Conservation (phyloP, 768 basidiomycete genomes). For the Tylopilus sp. region DNA sequence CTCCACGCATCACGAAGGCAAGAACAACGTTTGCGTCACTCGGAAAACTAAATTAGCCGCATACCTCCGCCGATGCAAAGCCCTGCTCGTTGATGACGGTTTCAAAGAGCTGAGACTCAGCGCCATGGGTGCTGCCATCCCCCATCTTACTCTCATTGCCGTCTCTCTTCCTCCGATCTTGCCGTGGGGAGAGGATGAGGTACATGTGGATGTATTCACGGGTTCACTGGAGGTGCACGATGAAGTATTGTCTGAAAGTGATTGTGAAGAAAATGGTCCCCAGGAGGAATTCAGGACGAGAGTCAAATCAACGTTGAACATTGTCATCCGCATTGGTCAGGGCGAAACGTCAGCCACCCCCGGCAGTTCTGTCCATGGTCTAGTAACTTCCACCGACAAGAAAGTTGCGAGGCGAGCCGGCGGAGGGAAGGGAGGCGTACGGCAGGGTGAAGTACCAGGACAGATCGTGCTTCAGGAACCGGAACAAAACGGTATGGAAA, state of each 20-base stretch:
- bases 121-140: slow-evolving; percentile 90
- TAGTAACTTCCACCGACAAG: slow-evolving; percentile 1
- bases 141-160: slow-evolving; percentile 66
- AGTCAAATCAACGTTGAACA: slow-evolving; percentile 64
- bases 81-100: slow-evolving; percentile 69
- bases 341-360: slow-evolving; percentile 40
- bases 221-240: slow-evolving; percentile 74
- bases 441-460: slow-evolving; percentile 7
- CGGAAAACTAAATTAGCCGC: slow-evolving; percentile 69
- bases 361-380: slow-evolving; percentile 1
- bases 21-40: slow-evolving; percentile 76
- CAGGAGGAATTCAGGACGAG: slow-evolving; percentile 57
- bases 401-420: slow-evolving; percentile 5
- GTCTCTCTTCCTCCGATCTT: slow-evolving; percentile 71
- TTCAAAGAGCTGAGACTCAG: slow-evolving; percentile 72
- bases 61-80: slow-evolving; percentile 77
- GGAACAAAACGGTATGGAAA: slow-evolving; percentile 43
- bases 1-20: slow-evolving; percentile 75
- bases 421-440: slow-evolving; percentile 7
- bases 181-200: slow-evolving; percentile 61
- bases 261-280: slow-evolving; percentile 52
- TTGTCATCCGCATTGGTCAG: slow-evolving; percentile 60
- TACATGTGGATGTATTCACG: slow-evolving; percentile 59
- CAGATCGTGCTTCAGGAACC: slow-evolving; percentile 40
- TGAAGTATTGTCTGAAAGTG: slow-evolving; percentile 51